phyloP scores from a whole-genome alignment of 2,329 filamentous ascomycete genomes.

The Zymoseptoria passerinii region DNA sequence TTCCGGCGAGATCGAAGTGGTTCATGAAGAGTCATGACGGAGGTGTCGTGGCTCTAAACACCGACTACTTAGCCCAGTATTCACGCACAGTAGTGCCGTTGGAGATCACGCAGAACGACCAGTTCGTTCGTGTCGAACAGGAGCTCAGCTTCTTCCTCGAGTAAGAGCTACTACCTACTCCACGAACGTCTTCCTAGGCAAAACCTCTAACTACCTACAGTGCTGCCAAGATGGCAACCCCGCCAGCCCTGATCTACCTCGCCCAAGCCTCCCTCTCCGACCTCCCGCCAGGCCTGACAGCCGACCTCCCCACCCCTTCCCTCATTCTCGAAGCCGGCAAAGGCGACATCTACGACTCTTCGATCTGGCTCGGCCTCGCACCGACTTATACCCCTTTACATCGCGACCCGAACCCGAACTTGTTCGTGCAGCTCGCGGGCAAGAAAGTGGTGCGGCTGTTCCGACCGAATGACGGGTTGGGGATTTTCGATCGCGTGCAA shows the following conservation, averaged over 20 bases:
- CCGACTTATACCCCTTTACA: conserved; percentile 88
- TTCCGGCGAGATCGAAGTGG: conserved; percentile 54
- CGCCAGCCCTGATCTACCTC: conserved; percentile 58
- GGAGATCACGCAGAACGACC: conserved; percentile 44
- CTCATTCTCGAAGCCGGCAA: conserved; percentile 57
- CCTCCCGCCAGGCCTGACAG: conserved; percentile 54
- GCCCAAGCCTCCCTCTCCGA: conserved; percentile 68
- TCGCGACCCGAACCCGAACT: conserved; percentile 85
- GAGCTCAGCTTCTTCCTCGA: conserved; percentile 58
- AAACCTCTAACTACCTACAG: background rate
- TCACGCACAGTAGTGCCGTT: conserved; percentile 48
- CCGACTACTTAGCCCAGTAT: conserved; percentile 39
- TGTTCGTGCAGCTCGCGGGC: conserved; percentile 76
- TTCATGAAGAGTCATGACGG: conserved; percentile 34
- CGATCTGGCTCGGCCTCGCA: conserved; percentile 78
- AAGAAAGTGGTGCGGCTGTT: conserved; percentile 67
- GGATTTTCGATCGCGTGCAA: conserved; percentile 53
- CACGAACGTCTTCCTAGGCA: conserved; percentile 16
- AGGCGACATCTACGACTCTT: conserved; percentile 79
- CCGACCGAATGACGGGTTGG: conserved; percentile 53
- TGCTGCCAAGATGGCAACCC: background rate
- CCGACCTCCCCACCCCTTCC: conserved; percentile 60
- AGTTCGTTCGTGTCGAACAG: conserved; percentile 51
- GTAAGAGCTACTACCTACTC: conserved; percentile 14
- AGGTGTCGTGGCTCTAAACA: conserved; percentile 23